Evolutionary conservation across 306 rosid genomes (phyloP).

Genomic region (Vachellia pachyceras): DNA sequence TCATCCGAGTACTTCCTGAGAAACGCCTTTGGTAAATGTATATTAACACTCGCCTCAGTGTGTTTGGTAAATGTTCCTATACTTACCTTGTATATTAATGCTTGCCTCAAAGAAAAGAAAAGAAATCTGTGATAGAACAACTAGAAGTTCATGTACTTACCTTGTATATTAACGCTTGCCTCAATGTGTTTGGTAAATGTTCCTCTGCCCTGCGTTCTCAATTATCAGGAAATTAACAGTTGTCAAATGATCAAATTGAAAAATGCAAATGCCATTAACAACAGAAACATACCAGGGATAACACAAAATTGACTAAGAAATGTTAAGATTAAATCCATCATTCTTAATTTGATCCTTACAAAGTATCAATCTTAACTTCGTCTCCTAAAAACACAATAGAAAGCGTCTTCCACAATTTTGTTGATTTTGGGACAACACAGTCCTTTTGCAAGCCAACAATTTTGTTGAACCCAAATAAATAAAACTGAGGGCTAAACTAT

Average conservation of each 20-base stretch:
- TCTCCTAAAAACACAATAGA: too few species aligned
- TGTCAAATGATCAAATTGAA: neutral
- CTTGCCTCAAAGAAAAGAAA: too few species aligned
- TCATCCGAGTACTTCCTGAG: too few species aligned
- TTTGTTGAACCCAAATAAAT: neutral
- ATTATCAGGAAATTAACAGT: neutral
- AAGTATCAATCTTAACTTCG: too few species aligned
- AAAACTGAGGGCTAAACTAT: neutral
- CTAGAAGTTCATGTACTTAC: constrained; percentile 34
- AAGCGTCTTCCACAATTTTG: too few species aligned
- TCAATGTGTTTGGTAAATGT: constrained; percentile 83
- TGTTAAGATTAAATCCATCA: neutral
- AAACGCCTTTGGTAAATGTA: too few species aligned
- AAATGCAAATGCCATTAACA: constrained; percentile 1
- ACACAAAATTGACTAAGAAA: constrained; percentile 23
- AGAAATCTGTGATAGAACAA: neutral
- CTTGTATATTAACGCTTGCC: constrained; percentile 90
- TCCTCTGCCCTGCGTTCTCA: constrained; percentile 79
- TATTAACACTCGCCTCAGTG: constrained; percentile 82
- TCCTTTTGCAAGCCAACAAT: neutral
- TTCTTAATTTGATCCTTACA: neutral
- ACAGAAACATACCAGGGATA: constrained; percentile 16
- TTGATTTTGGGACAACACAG: neutral
- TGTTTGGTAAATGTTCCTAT: constrained; percentile 88
- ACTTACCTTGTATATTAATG: too few species aligned